Percentiles rank a stretch among this genome's conserved stretches.
Conservation (phyloP, 2,329 filamentous ascomycete genomes). For the Metarhizium sp. region DNA sequence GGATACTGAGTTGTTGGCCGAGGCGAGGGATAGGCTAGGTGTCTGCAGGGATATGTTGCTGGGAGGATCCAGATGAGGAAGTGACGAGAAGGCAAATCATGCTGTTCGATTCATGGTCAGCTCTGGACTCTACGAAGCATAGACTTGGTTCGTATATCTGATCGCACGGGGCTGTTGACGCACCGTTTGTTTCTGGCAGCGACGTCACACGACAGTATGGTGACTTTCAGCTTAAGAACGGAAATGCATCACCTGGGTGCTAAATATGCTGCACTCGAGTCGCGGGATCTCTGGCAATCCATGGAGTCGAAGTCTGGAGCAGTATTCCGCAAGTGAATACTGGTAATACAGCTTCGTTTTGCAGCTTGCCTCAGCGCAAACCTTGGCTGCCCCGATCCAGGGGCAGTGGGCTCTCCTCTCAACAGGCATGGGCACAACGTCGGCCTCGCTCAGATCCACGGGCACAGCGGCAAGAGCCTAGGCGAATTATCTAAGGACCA, state of each 20-base stretch:
- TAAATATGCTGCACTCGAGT: too few species aligned
- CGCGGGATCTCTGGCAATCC: too few species aligned
- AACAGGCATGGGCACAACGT: background rate
- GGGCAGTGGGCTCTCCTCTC: background rate
- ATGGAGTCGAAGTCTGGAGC: background rate
- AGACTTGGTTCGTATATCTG: too few species aligned
- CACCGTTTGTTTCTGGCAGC: too few species aligned
- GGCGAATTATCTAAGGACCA: slow-evolving; percentile 17
- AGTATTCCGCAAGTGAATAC: background rate
- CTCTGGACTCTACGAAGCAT: too few species aligned
- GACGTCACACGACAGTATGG: background rate
- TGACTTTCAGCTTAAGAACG: background rate
- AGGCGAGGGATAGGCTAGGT: slow-evolving; percentile 61
- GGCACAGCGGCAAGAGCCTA: slow-evolving; percentile 3
- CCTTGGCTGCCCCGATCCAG: background rate
- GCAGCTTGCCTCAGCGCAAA: background rate
- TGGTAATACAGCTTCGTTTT: background rate
- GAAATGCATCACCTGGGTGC: background rate
- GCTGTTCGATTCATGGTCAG: too few species aligned
- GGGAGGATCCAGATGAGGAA: slow-evolving; percentile 5
- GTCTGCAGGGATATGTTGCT: slow-evolving; percentile 40
- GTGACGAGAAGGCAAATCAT: background rate
- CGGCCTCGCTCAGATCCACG: background rate
- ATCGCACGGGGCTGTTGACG: too few species aligned
- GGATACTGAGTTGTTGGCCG: slow-evolving; percentile 61